Conservation (phyloP, 2,329 filamentous ascomycete species). For the Davidsoniella virescens region DNA sequence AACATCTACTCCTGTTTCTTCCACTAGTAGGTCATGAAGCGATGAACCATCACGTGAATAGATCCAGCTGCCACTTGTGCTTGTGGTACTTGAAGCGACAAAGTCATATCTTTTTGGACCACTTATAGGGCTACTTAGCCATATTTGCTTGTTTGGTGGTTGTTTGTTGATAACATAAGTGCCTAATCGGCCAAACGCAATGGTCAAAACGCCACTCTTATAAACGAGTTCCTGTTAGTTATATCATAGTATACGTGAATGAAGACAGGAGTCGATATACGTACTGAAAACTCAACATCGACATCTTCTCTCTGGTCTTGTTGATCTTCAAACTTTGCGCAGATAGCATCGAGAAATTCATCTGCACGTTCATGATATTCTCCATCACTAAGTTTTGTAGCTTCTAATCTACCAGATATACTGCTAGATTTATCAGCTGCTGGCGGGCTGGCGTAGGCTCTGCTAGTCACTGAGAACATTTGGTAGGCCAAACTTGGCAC, state of each 20-base stretch:
- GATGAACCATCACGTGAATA: slow-evolving; percentile 72
- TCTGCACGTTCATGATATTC: slow-evolving; percentile 70
- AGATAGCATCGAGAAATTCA: slow-evolving; percentile 46
- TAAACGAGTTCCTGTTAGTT: slow-evolving; percentile 7
- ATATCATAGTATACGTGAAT: neutral
- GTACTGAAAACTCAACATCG: slow-evolving; percentile 79
- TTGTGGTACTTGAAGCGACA: slow-evolving; percentile 50
- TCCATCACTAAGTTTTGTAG: slow-evolving; percentile 24
- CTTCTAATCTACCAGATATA: neutral
- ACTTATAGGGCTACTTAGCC: slow-evolving; percentile 80
- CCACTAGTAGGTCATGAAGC: slow-evolving; percentile 53
- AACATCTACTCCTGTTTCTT: slow-evolving; percentile 59
- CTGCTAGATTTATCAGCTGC: slow-evolving; percentile 3
- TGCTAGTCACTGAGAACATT: too few species aligned
- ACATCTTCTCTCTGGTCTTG: slow-evolving; percentile 60
- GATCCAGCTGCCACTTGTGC: slow-evolving; percentile 69
- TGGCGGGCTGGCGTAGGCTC: neutral
- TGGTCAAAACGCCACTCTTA: slow-evolving; percentile 72
- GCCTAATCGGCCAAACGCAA: slow-evolving; percentile 52
- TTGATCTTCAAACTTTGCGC: slow-evolving; percentile 49
- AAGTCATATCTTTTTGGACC: slow-evolving; percentile 93
- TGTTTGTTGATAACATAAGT: slow-evolving; percentile 97
- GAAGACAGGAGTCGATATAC: slow-evolving; percentile 19
- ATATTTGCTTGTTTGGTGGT: slow-evolving; percentile 93
- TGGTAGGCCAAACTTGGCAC: too few species aligned